These are phyloP conservation scores for Clavariopsis aquatica DNA, from an alignment of 495 filamentous ascomycete species.

Conservation along the genomic window DNA sequence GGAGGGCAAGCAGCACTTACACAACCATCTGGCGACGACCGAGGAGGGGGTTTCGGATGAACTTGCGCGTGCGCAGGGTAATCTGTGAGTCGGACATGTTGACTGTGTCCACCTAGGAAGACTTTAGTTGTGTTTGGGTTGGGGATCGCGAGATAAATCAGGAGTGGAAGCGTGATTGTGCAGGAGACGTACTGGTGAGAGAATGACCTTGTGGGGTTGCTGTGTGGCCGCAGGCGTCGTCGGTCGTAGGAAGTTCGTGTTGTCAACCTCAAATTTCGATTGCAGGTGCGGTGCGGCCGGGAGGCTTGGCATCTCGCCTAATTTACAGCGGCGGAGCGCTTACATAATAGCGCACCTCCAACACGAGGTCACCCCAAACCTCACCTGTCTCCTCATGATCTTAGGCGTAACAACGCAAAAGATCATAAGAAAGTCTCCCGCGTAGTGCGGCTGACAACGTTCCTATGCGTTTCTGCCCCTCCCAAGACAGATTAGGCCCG, in stretches of 20 bases:
- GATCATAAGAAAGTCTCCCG: background rate
- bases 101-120: conserved; percentile 14
- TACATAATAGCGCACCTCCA: background rate
- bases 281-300: background rate
- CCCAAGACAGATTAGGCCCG: background rate
- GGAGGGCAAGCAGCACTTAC: conserved; percentile 66
- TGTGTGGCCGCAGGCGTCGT: conserved; percentile 30
- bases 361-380: background rate
- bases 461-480: background rate
- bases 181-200: conserved; percentile 4
- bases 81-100: conserved; percentile 91
- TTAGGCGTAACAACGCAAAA: background rate
- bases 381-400: background rate
- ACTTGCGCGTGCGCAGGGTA: conserved; percentile 99
- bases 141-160: background rate
- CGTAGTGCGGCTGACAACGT: background rate
- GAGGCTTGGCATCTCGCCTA: conserved; percentile 5
- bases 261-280: background rate
- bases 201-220: conserved; percentile 23
- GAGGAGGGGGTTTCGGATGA: conserved; percentile 99
- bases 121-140: background rate
- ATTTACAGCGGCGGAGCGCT: background rate
- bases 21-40: conserved; percentile 99
- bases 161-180: background rate
- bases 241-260: conserved; percentile 6